Base-by-base conservation (phyloP, 306 rosid species). In the Albizia julibrissin region DNA sequence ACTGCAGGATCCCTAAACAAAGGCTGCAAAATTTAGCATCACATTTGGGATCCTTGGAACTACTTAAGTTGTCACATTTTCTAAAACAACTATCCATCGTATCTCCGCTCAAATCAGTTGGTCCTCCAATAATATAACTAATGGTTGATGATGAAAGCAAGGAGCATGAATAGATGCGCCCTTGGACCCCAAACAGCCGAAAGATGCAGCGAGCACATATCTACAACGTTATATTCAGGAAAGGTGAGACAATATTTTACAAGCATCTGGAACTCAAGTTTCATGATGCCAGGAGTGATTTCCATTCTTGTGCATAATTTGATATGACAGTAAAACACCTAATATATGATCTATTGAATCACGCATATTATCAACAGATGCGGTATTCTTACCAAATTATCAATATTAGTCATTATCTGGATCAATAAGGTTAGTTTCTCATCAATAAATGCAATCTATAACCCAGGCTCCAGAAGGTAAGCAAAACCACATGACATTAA, bases 1-100 rank as follows among this genome's bases (percentile, higher is more conserved):
- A 91, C 96, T 95, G 98, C 81, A 92, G 86, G 54, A 95, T 89
- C 73, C 99, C 99, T 52, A 92, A 80, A 86, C 98, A 95, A 54
- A 95, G 80, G 10, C 72, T 79, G 84, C 98, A 95, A 84, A 87
- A 81, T 67, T 62, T 80, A 16, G 43, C 72, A 61, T 83, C 85
- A 65, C 59, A 74, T 80, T 72, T 31, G 1, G 43, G 13, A 76
- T 77, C 87, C 65, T 81, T 75, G 18, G 42, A 72, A 58, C 72
- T 46, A 78, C 44, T 29, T 1, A 67, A 52, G 62, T 72, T 65
- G 70, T 62, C 68, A 66, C 73, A 71, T 16, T 68, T 69, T 49
- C 56, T 81, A 12, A 52, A 37, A 71, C 64, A 52, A 86, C 43
- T 31, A 21, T 50, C 70, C 64, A 71, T 64, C 3, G 6, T 44